Base-by-base conservation (phyloP, 2,329 filamentous ascomycete species). In the Xylariales sp. region DNA sequence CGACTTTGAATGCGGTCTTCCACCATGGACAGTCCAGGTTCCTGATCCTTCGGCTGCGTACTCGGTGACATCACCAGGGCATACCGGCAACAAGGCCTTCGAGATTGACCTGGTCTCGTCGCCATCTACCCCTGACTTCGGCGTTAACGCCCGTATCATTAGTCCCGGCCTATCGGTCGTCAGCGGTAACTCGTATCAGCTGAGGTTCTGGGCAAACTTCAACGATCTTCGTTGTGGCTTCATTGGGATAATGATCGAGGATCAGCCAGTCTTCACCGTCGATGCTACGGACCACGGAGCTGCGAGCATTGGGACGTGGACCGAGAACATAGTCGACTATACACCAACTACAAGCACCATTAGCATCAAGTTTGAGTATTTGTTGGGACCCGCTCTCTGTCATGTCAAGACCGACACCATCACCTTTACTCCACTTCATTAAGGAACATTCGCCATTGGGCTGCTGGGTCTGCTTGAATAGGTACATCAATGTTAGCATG, bases 1-100 rank as follows among this genome's bases (percentile, higher is more conserved):
- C 31, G 46, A 49, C 11, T 52, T 54, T 31, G 51, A 54, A 22
- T 49, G 44, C 27, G 48, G 50, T 4, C 4, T 50, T 9, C 38
- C 45, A 1, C 39, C 49, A 7, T 56, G 53, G 54, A 46, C 34
- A 2, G 37, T 50, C 10, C 34, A 53, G 10, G 35, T 45, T 1
- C 46, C 46, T 2, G 54, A 54, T 22, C 14, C 42, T 0, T 36
- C 35, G 6, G 41, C 46, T 1, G 31, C 10, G 41, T 24, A 15
- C 14, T 46, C 16, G 33, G 24, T 32, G 20, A 32, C 3, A 28
- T 42, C 3, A 40, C 29, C 24, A n/a, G 24, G 24, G 1, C 33
- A 50, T 22, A 33, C 38, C 2, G 40, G 44, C 29, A 27, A 21
- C 20, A 44, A 43, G 29, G 43, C 49, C 14, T 51, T 51, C 40